phyloP scores from a whole-genome alignment of 441 rosid genomes.

The Gossypium aridum region DNA sequence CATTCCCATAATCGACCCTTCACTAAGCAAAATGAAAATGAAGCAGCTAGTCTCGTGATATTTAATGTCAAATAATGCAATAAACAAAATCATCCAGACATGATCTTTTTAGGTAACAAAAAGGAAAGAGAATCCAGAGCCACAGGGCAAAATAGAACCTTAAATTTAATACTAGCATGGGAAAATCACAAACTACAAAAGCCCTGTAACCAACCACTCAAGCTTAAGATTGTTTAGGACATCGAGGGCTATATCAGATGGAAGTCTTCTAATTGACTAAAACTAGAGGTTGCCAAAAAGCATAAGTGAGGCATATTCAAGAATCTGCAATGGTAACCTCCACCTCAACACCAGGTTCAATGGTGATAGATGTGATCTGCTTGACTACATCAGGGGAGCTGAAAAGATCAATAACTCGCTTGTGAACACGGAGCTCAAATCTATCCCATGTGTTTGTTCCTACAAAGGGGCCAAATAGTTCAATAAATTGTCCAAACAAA shows the following conservation, averaged over 20 bases:
- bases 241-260: neutral
- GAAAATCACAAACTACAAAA: neutral
- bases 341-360: conserved; percentile 58
- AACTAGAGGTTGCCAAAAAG: conserved; percentile 11
- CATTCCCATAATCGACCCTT: too few species aligned
- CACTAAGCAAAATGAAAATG: neutral
- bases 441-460: conserved; percentile 60
- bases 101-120: neutral
- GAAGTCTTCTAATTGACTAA: conserved; percentile 8
- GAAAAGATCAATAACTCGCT: conserved; percentile 51
- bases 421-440: conserved; percentile 54
- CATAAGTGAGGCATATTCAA: conserved; percentile 12
- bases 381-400: conserved; percentile 56
- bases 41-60: neutral
- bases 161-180: neutral
- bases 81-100: neutral
- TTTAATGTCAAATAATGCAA: neutral
- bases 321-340: conserved; percentile 55
- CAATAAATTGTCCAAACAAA: neutral
- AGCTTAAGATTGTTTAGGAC: neutral
- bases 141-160: conserved; percentile 8
- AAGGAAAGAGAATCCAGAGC: conserved; percentile 17
- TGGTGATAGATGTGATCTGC: conserved; percentile 55
- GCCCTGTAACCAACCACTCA: conserved; percentile 4
- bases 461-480: conserved; percentile 10